Percentiles rank a stretch among this genome's conserved stretches.
Conservation (phyloP, 495 filamentous ascomycete genomes). For the Penicillium odoratum region DNA sequence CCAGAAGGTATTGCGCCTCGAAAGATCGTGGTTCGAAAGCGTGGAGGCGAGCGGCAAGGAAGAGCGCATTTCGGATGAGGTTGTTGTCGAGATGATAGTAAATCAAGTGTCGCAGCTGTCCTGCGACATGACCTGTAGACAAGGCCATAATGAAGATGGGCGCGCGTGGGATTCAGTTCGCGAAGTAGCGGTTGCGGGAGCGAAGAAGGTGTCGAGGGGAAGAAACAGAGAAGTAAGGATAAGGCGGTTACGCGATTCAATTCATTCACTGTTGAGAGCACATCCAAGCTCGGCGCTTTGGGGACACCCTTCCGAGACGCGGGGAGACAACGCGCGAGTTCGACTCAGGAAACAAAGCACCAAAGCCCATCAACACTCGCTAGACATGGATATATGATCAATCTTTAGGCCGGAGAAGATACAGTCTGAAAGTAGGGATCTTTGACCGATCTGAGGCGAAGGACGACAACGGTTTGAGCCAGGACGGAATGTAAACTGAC, state of each 20-base stretch:
- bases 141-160: slow-evolving; percentile 64
- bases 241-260: slow-evolving; percentile 7
- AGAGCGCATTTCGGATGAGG: slow-evolving; percentile 82
- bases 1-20: slow-evolving; percentile 80
- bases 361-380: slow-evolving; percentile 17
- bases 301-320: slow-evolving; percentile 16
- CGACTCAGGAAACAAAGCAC: slow-evolving; percentile 18
- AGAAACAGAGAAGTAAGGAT: background rate
- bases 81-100: slow-evolving; percentile 95
- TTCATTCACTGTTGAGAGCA: slow-evolving; percentile 6
- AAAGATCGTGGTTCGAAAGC: slow-evolving; percentile 76
- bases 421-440: slow-evolving; percentile 9
- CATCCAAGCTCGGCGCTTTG: slow-evolving; percentile 12
- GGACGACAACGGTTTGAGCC: slow-evolving; percentile 9
- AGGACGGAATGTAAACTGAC: slow-evolving; percentile 29
- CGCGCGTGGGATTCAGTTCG: slow-evolving; percentile 11
- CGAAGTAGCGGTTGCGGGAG: background rate
- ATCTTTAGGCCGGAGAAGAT: background rate
- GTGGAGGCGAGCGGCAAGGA: slow-evolving; percentile 81
- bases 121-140: slow-evolving; percentile 61
- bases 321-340: slow-evolving; percentile 32
- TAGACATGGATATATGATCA: slow-evolving; percentile 12
- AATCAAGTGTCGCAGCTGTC: slow-evolving; percentile 79
- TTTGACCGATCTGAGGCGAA: slow-evolving; percentile 12
- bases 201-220: background rate